Evolutionary conservation across 2,329 filamentous ascomycete genomes (phyloP).

Genomic region (Neopestalotiopsis clavispora): DNA sequence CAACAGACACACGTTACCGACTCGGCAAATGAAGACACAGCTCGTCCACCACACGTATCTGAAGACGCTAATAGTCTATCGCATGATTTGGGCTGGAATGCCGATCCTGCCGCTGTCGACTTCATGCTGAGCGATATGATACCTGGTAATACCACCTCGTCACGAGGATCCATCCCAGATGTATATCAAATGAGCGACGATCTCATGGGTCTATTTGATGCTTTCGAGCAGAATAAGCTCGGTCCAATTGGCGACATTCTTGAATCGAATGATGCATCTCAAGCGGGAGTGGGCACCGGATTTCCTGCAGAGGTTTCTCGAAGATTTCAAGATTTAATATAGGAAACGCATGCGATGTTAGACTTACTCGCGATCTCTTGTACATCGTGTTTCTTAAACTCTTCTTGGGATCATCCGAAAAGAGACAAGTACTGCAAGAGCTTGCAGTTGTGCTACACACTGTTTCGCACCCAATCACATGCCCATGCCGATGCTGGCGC

Average conservation of each 20-base stretch:
- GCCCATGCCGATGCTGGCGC: too few relatives aligned
- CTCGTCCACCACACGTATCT: not conserved
- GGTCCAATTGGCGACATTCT: not conserved
- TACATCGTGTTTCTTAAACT: too few relatives aligned
- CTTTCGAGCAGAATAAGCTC: not conserved
- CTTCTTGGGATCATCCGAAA: too few relatives aligned
- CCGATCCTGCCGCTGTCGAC: not conserved
- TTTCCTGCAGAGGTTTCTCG: not conserved
- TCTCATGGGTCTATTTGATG: not conserved
- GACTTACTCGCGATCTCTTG: too few relatives aligned
- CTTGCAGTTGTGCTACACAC: too few relatives aligned
- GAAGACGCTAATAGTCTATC: not conserved
- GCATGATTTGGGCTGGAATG: not conserved
- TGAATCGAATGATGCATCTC: not conserved
- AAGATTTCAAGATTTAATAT: not conserved
- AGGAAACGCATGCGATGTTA: too few relatives aligned
- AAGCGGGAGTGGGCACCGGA: not conserved
- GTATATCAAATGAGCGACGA: slow-evolving; percentile 8
- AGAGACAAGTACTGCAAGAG: too few relatives aligned
- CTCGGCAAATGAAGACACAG: not conserved
- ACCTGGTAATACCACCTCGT: not conserved
- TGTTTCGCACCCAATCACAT: too few relatives aligned
- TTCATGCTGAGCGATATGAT: not conserved
- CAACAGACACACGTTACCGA: not conserved
- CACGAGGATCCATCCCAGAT: not conserved